Percentiles rank a stretch among this genome's conserved stretches.
Evolutionary conservation across 1,139 yeast genomes (phyloP).

Genomic region (Martiniozyma asiatica): DNA sequence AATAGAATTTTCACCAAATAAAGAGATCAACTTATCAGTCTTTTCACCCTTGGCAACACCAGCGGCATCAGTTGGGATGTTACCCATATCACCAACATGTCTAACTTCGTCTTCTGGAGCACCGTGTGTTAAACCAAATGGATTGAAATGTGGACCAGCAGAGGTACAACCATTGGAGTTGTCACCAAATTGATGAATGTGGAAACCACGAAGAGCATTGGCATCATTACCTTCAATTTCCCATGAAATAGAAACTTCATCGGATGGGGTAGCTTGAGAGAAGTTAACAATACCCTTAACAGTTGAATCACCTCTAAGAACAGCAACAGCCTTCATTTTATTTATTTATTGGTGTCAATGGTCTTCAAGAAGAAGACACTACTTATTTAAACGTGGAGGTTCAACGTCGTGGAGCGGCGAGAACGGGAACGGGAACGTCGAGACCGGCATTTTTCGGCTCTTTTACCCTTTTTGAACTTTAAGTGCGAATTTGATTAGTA

Average conservation of each 20-base stretch:
- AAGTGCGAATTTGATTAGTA: not conserved
- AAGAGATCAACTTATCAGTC: slow-evolving; percentile 64
- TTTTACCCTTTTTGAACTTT: not conserved
- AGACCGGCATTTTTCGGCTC: too few relatives aligned
- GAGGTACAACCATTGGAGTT: slow-evolving; percentile 98
- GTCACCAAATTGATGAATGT: slow-evolving; percentile 95
- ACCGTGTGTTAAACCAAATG: slow-evolving; percentile 84
- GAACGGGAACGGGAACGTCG: too few relatives aligned
- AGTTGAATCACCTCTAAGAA: slow-evolving; percentile 86
- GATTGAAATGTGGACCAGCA: slow-evolving; percentile 99
- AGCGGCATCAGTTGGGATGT: slow-evolving; percentile 69
- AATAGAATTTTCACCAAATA: slow-evolving; percentile 76
- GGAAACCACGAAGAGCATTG: slow-evolving; percentile 91
- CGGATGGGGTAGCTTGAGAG: slow-evolving; percentile 68
- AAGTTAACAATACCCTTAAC: slow-evolving; percentile 79
- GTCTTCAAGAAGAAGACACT: not conserved
- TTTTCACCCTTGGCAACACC: slow-evolving; percentile 88
- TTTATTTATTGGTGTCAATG: not conserved
- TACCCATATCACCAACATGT: slow-evolving; percentile 97
- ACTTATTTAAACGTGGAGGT: not conserved
- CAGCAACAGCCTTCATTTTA: slow-evolving; percentile 55
- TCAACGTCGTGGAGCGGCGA: too few relatives aligned
- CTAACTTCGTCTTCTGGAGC: slow-evolving; percentile 82
- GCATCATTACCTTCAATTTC: slow-evolving; percentile 81
- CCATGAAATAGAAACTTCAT: slow-evolving; percentile 77